Percentiles rank a stretch among this genome's conserved stretches.
phyloP scores from a whole-genome alignment of 2,329 filamentous ascomycete species.

The Fusarium hostae region DNA sequence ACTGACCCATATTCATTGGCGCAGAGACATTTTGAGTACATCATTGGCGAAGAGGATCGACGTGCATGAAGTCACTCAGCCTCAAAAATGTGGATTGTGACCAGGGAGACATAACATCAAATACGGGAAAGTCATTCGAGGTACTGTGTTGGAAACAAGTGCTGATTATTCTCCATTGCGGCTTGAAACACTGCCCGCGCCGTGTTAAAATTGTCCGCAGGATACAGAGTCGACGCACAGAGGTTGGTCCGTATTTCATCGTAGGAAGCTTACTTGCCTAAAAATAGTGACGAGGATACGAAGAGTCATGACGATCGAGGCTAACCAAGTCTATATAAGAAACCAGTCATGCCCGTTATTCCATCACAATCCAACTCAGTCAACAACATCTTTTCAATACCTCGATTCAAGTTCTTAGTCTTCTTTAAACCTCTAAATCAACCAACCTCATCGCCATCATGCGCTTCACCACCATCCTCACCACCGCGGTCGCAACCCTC shows the following conservation, averaged over 20 bases:
- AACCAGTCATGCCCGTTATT: rapidly evolving
- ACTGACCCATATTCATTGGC: not conserved
- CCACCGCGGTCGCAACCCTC: not conserved
- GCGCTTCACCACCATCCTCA: not conserved
- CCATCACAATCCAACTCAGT: not conserved
- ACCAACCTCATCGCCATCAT: not conserved
- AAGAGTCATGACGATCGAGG: no score
- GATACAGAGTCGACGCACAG: not conserved
- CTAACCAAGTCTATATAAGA: not conserved
- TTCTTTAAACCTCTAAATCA: not conserved
- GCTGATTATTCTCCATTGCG: not conserved
- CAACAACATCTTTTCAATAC: not conserved
- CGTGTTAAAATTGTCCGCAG: not conserved
- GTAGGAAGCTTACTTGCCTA: not conserved
- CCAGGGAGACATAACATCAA: not conserved
- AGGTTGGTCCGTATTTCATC: rapidly evolving
- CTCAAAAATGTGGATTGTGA: not conserved
- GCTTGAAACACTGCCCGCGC: not conserved
- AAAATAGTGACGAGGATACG: not conserved
- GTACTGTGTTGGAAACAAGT: not conserved
- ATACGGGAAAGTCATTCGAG: not conserved
- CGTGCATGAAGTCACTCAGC: not conserved
- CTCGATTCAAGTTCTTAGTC: rapidly evolving
- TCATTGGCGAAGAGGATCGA: not conserved
- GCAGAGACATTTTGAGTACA: rapidly evolving